Evolutionary conservation across 306 rosid genomes (phyloP), one percentile per base, ranked within the genome.

Genomic region (Pachyrhizus erosus): DNA sequence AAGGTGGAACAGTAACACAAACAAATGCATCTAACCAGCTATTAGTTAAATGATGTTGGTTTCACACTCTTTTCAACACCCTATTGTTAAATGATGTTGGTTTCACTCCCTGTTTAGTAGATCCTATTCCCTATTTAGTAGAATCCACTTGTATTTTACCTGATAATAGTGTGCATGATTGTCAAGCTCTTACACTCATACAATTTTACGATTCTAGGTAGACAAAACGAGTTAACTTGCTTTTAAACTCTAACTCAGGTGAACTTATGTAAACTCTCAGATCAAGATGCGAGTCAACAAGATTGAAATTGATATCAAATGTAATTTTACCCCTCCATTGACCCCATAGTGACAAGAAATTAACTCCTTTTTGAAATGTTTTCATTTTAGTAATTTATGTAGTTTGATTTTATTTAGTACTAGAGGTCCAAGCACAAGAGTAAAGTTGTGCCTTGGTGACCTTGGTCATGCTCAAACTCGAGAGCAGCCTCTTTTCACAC

Each of bases 21-120:
- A 23, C 13, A 68, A 78, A 51, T 37, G 48, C 84, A 52, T 52
- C 78, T 12, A 80, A 67, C 73, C 2, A 58, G 20, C 55, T 48
- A 67, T 67, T 55, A 42, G 52, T n/a, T 62, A 31, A 31, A 17
- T 7, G 14, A 62, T 62, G 69, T 14, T 62, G 18, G 9, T 26
- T 27, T 58, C 71, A 64, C 23, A 66, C 71, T 34, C 24, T 33
- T 65, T 65, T 5, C 27, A 34, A 37, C 72, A 37, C 49, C 12
- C 49, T 9, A 34, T n/a, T 39, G 5, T n/a, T 62, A 31, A 31
- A 17, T 7, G 14, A 62, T 62, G 69, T 14, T 62, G 18, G 9
- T 26, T 27, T 58, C 33, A 24, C 27, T 26, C 37, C n/a, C 67
- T 7, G 7, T n/a, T n/a, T n/a, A n/a, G 20, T 33, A 29, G 12